Conservation (phyloP, 805 yeast species). For the Yarrowia sp. region DNA sequence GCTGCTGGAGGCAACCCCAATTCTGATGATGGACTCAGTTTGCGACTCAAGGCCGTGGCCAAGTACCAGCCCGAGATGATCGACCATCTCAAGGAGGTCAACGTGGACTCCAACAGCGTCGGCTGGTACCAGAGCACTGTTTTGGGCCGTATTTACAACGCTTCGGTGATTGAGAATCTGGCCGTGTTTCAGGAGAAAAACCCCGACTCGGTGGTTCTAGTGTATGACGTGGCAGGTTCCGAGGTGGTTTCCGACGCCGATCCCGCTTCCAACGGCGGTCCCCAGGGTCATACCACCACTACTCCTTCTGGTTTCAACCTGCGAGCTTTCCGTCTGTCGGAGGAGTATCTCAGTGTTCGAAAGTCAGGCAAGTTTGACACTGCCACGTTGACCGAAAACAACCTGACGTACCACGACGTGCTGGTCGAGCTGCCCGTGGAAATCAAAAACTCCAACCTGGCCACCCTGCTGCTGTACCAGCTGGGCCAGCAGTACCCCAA, state of each 20-base stretch:
- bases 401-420: slow-evolving; percentile 60
- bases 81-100: slow-evolving; percentile 56
- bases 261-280: neutral
- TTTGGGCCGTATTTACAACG: slow-evolving; percentile 66
- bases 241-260: slow-evolving; percentile 6
- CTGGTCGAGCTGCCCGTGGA: slow-evolving; percentile 68
- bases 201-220: slow-evolving; percentile 51
- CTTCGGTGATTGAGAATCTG: slow-evolving; percentile 61
- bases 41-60: slow-evolving; percentile 58
- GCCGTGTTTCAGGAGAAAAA: slow-evolving; percentile 59
- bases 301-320: slow-evolving; percentile 59
- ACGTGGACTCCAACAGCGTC: slow-evolving; percentile 63
- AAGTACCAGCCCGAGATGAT: slow-evolving; percentile 68
- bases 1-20: slow-evolving; percentile 32
- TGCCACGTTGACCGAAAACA: slow-evolving; percentile 56
- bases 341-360: slow-evolving; percentile 52
- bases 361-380: slow-evolving; percentile 59
- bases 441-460: slow-evolving; percentile 65
- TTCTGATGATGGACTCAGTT: slow-evolving; percentile 61
- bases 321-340: slow-evolving; percentile 65
- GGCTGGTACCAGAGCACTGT: slow-evolving; percentile 79
- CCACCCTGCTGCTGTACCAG: slow-evolving; percentile 49
- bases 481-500: slow-evolving; percentile 26
- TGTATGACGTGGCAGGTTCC: slow-evolving; percentile 52
- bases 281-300: slow-evolving; percentile 43